A percentile compares a stretch with the other conserved stretches of the same genome.
Conservation (phyloP, 371 early-diverging fungal species). For the Nematocida displodere region DNA sequence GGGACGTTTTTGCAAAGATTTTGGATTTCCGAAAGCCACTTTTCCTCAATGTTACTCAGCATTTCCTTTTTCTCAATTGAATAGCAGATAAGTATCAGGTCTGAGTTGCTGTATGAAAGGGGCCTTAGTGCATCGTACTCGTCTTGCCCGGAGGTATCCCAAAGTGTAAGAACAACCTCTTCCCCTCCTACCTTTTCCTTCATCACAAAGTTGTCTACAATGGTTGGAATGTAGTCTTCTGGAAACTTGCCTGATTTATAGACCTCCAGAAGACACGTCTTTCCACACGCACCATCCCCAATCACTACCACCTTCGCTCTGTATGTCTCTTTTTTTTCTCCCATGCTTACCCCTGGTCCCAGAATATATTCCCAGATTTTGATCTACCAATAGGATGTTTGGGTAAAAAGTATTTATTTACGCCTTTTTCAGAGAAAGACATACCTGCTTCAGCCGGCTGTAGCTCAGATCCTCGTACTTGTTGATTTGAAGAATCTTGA, state of each 20-base stretch:
- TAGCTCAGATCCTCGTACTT: constrained; percentile 34
- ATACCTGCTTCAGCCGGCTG: constrained; percentile 39
- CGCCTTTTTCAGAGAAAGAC: constrained; percentile 9
- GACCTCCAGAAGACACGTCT: constrained; percentile 66
- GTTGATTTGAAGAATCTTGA: constrained; percentile 32
- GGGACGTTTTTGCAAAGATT: constrained; percentile 64
- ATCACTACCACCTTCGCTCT: constrained; percentile 66
- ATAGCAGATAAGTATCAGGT: constrained; percentile 65
- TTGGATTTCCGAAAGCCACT: constrained; percentile 66
- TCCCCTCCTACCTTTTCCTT: constrained; percentile 51
- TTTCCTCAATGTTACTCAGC: constrained; percentile 62
- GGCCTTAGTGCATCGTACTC: constrained; percentile 66
- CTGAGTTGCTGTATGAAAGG: constrained; percentile 64
- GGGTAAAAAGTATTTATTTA: not conserved
- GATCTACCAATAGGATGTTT: not conserved
- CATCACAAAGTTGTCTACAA: constrained; percentile 66
- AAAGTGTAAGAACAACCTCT: constrained; percentile 64
- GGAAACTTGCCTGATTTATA: constrained; percentile 66
- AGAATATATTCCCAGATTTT: not conserved
- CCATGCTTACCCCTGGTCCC: constrained; percentile 9
- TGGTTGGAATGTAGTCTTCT: constrained; percentile 66
- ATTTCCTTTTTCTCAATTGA: constrained; percentile 65
- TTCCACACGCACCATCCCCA: constrained; percentile 67
- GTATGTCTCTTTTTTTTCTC: constrained; percentile 16
- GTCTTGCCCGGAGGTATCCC: constrained; percentile 67